Evolutionary conservation across 345 rosid genomes (phyloP).

Genomic region (Cardiospermum halicacabum): DNA sequence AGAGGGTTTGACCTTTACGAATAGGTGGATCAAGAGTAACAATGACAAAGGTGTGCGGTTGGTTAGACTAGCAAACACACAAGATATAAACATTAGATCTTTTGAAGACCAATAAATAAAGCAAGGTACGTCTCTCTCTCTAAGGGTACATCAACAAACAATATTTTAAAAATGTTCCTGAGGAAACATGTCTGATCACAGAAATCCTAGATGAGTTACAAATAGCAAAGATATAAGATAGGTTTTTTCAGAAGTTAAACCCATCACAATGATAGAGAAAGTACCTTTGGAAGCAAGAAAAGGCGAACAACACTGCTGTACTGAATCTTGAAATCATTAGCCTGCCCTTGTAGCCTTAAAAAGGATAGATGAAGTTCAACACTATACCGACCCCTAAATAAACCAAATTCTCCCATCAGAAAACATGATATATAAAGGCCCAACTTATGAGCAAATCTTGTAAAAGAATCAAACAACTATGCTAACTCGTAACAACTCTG

Average conservation of each 20-base stretch:
- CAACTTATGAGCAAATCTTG: constrained; percentile 1
- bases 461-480: not conserved
- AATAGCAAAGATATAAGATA: too few species aligned
- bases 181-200: not conserved
- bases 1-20: constrained; percentile 94
- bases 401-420: constrained; percentile 14
- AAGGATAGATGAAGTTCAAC: constrained; percentile 95
- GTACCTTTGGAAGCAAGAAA: constrained; percentile 94
- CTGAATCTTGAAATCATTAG: constrained; percentile 98
- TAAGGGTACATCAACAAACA: not conserved
- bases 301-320: constrained; percentile 95
- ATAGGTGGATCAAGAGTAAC: constrained; percentile 97
- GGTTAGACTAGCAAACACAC: constrained; percentile 63
- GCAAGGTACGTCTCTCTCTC: too few species aligned
- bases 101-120: not conserved
- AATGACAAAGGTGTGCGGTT: constrained; percentile 91
- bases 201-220: too few species aligned
- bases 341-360: constrained; percentile 91
- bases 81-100: constrained; percentile 9
- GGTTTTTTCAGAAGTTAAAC: too few species aligned
- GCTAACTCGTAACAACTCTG: not conserved
- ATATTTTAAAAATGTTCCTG: not conserved
- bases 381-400: constrained; percentile 89
- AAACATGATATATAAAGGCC: not conserved
- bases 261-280: not conserved